Percentiles rank a stretch among this genome's conserved stretches.
Conservation (phyloP, 352 stramenopile genomes). For the Chrysophaeum taylorii region DNA sequence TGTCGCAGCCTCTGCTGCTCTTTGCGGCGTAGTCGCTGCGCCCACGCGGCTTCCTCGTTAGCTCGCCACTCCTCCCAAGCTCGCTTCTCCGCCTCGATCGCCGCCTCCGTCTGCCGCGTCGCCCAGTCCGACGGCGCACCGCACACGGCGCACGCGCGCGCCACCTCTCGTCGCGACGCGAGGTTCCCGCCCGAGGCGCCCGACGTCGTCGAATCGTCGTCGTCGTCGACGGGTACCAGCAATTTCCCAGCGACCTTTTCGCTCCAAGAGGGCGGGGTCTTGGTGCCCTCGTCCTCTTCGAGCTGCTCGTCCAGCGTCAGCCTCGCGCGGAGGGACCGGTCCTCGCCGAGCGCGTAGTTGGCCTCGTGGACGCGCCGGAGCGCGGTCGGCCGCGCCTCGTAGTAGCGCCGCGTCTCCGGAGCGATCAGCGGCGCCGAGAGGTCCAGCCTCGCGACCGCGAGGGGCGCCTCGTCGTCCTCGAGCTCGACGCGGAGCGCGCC, state of each 20-base stretch:
- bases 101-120: no score
- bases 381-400: no score
- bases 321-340: background rate
- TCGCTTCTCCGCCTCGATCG: background rate
- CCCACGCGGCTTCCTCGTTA: constrained; percentile 4
- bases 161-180: background rate
- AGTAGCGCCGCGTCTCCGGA: background rate
- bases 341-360: background rate
- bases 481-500: background rate
- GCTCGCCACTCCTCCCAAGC: background rate
- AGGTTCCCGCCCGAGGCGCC: no score
- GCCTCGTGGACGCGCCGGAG: background rate
- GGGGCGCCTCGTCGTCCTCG: background rate
- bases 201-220: no score
- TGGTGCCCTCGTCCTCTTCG: no score
- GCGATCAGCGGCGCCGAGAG: background rate
- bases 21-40: background rate
- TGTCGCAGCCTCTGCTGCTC: constrained; percentile 10
- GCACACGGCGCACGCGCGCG: background rate
- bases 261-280: background rate
- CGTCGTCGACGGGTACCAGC: background rate
- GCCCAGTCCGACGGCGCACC: no score
- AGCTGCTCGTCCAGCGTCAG: background rate
- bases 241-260: background rate
- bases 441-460: background rate